Conservation (phyloP, 495 filamentous ascomycete genomes). For the Oidiodendron maius region DNA sequence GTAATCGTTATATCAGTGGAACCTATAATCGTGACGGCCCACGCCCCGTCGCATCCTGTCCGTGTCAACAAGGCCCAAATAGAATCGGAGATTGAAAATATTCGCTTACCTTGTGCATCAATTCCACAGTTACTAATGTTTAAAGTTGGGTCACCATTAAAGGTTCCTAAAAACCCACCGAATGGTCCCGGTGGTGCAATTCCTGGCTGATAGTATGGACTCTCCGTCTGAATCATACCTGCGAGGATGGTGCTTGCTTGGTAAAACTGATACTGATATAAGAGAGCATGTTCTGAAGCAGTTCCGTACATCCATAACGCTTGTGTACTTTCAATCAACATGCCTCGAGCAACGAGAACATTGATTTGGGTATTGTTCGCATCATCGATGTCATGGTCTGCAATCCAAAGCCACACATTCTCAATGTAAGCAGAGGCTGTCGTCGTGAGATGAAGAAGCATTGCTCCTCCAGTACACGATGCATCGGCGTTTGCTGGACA, state of each 20-base stretch:
- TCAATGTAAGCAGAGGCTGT: constrained; percentile 55
- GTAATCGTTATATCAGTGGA: constrained; percentile 16
- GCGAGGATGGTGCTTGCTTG: constrained; percentile 59
- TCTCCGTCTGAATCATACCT: constrained; percentile 64
- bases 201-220: constrained; percentile 69
- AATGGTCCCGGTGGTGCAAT: constrained; percentile 52
- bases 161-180: constrained; percentile 24
- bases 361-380: constrained; percentile 8
- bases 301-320: constrained; percentile 56
- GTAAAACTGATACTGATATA: constrained; percentile 67
- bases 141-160: constrained; percentile 16
- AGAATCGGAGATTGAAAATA: too few species aligned
- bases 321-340: constrained; percentile 48
- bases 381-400: constrained; percentile 16
- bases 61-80: constrained; percentile 33
- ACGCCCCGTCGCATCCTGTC: constrained; percentile 14
- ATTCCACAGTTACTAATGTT: too few species aligned
- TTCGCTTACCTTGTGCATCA: too few species aligned
- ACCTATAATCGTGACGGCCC: constrained; percentile 14
- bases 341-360: constrained; percentile 4
- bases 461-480: constrained; percentile 50
- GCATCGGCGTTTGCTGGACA: constrained; percentile 39
- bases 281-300: constrained; percentile 61
- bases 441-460: constrained; percentile 60
- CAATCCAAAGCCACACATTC: constrained; percentile 32